A percentile compares a stretch with the other conserved stretches of the same genome.
Evolutionary conservation across 257 asterid species (phyloP).

Genomic region (Mentha longifolia): DNA sequence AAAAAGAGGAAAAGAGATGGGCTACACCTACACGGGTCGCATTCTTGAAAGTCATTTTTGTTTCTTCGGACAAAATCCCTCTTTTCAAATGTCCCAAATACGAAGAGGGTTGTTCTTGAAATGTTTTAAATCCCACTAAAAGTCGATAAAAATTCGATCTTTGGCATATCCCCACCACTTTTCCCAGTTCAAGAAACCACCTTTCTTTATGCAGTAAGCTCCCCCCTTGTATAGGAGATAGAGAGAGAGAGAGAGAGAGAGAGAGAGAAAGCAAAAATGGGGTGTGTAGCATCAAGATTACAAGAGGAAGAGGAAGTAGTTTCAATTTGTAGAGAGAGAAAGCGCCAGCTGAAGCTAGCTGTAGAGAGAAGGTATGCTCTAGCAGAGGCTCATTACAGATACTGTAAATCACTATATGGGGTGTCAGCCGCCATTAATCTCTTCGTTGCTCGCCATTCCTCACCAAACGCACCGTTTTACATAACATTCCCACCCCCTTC

Average conservation of each 20-base stretch:
- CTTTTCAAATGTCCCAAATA: conserved; percentile 34
- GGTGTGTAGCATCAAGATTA: conserved; percentile 81
- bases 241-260: background rate
- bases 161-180: conserved; percentile 45
- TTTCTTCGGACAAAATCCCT: conserved; percentile 29
- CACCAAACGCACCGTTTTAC: conserved; percentile 60
- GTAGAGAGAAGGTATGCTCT: conserved; percentile 80
- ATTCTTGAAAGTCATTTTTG: conserved; percentile 40
- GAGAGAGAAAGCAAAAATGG: conserved; percentile 49
- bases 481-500: conserved; percentile 64
- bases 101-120: conserved; percentile 23
- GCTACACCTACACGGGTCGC: conserved; percentile 34
- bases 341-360: conserved; percentile 68
- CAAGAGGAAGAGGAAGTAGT: conserved; percentile 84
- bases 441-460: conserved; percentile 81
- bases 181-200: conserved; percentile 44
- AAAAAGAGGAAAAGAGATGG: conserved; percentile 30
- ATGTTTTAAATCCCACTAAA: conserved; percentile 34
- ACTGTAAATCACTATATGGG: conserved; percentile 74
- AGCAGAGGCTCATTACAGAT: conserved; percentile 84
- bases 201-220: conserved; percentile 27
- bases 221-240: conserved; percentile 5
- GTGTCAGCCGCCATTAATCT: conserved; percentile 83
- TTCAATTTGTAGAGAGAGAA: conserved; percentile 84
- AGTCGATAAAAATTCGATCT: conserved; percentile 27